Percentiles rank a stretch among this genome's conserved stretches.
phyloP scores from a whole-genome alignment of 2,329 filamentous ascomycete species.

The Mycosphaerella sp. region DNA sequence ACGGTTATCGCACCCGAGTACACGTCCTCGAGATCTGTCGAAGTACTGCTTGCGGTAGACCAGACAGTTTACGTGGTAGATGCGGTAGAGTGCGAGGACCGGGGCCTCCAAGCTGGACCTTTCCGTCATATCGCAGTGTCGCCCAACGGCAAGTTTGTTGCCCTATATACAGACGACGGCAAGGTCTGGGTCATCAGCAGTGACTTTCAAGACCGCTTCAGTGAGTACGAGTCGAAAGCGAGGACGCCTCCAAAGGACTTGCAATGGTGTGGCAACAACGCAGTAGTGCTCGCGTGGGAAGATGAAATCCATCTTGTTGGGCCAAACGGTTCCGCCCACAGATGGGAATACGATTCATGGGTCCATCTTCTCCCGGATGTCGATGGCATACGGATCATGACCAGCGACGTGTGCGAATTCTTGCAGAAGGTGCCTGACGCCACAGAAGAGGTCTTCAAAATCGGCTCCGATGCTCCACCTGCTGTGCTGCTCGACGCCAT shows the following conservation, averaged over 20 bases:
- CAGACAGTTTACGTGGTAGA: slow-evolving; percentile 83
- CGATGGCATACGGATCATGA: slow-evolving; percentile 85
- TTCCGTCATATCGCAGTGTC: slow-evolving; percentile 88
- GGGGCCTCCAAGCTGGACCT: slow-evolving; percentile 82
- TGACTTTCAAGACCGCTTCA: slow-evolving; percentile 87
- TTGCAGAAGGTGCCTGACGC: slow-evolving; percentile 77
- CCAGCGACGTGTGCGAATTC: slow-evolving; percentile 94
- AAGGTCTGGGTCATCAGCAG: slow-evolving; percentile 89
- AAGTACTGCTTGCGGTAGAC: slow-evolving; percentile 79
- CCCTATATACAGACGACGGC: slow-evolving; percentile 77
- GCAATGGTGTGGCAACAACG: slow-evolving; percentile 95
- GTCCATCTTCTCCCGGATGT: slow-evolving; percentile 82
- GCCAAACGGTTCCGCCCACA: slow-evolving; percentile 66
- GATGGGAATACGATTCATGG: slow-evolving; percentile 72
- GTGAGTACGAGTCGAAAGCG: slow-evolving; percentile 84
- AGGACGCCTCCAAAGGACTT: slow-evolving; percentile 80
- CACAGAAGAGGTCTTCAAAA: slow-evolving; percentile 73
- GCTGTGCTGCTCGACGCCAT: slow-evolving; percentile 92
- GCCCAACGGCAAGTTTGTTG: slow-evolving; percentile 81
- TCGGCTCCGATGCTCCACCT: slow-evolving; percentile 80
- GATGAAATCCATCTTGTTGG: slow-evolving; percentile 95
- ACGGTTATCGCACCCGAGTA: slow-evolving; percentile 78
- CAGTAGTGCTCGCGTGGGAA: slow-evolving; percentile 90
- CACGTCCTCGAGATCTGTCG: slow-evolving; percentile 85
- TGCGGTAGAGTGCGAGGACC: slow-evolving; percentile 82